Conservation (phyloP, 2,329 filamentous ascomycete species). For the Fusarium tupiense region DNA sequence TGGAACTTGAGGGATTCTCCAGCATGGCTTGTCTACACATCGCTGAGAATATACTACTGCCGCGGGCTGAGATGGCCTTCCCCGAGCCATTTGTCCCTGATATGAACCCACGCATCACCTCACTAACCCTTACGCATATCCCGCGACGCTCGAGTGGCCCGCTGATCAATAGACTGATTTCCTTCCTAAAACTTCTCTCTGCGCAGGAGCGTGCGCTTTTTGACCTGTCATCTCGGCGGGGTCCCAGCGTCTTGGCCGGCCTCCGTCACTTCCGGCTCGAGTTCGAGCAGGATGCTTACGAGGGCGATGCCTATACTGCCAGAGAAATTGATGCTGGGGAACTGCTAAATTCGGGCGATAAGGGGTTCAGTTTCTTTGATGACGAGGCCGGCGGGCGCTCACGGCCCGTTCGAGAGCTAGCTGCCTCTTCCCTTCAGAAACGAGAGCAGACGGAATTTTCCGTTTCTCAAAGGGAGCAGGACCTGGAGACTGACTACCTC, state of each 20-base stretch:
- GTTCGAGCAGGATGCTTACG: constrained; percentile 57
- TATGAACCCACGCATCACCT: constrained; percentile 64
- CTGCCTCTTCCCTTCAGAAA: not conserved
- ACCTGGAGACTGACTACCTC: constrained; percentile 37
- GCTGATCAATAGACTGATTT: constrained; percentile 57
- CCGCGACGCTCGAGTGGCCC: constrained; percentile 64
- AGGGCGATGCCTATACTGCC: constrained; percentile 47
- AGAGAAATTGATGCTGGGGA: constrained; percentile 54
- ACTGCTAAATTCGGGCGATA: constrained; percentile 53
- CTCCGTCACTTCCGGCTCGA: constrained; percentile 65
- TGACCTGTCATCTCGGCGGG: constrained; percentile 48
- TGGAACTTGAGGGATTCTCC: constrained; percentile 52
- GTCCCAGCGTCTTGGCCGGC: constrained; percentile 58
- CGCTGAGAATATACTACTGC: constrained; percentile 57
- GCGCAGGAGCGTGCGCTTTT: constrained; percentile 60
- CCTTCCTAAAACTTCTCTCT: constrained; percentile 58
- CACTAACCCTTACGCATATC: constrained; percentile 63
- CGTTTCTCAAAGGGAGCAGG: not conserved
- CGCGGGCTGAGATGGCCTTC: constrained; percentile 57
- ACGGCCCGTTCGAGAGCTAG: constrained; percentile 9
- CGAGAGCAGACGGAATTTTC: constrained; percentile 7
- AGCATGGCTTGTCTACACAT: constrained; percentile 50
- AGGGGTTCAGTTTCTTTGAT: constrained; percentile 58
- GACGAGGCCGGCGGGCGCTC: constrained; percentile 20
- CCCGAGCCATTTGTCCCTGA: constrained; percentile 62